These are phyloP conservation scores for Pascua guehoae DNA, from an alignment of 1,284 basidiomycete species.

Conservation along the genomic window DNA sequence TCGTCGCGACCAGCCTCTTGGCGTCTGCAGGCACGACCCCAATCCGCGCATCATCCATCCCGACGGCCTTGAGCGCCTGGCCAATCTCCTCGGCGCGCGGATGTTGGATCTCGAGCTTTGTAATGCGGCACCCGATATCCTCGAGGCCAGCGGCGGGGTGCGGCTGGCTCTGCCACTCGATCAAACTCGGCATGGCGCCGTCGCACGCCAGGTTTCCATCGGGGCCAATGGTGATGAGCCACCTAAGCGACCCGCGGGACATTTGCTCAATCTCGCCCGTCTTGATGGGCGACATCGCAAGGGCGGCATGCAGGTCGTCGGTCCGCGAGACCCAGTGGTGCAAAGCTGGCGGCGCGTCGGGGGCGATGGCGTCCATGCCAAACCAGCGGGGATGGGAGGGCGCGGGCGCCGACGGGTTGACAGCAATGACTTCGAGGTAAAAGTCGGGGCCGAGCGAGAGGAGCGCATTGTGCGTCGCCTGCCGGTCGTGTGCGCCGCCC, in stretches of 20 bases:
- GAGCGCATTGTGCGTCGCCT: constrained; percentile 12
- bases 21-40: neutral
- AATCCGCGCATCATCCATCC: neutral
- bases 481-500: constrained; percentile 6
- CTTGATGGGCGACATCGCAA: constrained; percentile 1
- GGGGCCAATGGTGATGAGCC: constrained; percentile 7
- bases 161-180: constrained; percentile 5
- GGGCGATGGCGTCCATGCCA: constrained; percentile 1
- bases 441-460: constrained; percentile 8
- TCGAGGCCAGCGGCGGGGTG: constrained; percentile 3
- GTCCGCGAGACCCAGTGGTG: constrained; percentile 5
- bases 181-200: constrained; percentile 5
- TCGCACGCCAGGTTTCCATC: constrained; percentile 7
- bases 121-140: constrained; percentile 2
- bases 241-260: constrained; percentile 3
- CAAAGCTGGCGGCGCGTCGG: neutral
- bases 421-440: constrained; percentile 9
- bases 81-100: neutral
- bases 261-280: constrained; percentile 3
- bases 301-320: constrained; percentile 1
- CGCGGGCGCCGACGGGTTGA: constrained; percentile 1
- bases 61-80: neutral
- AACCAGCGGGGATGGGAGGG: constrained; percentile 2
- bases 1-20: neutral
- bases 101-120: neutral